A percentile compares a stretch with the other conserved stretches of the same genome.
Evolutionary conservation across 805 yeast species (phyloP).

Genomic region (Candida andamanensis): DNA sequence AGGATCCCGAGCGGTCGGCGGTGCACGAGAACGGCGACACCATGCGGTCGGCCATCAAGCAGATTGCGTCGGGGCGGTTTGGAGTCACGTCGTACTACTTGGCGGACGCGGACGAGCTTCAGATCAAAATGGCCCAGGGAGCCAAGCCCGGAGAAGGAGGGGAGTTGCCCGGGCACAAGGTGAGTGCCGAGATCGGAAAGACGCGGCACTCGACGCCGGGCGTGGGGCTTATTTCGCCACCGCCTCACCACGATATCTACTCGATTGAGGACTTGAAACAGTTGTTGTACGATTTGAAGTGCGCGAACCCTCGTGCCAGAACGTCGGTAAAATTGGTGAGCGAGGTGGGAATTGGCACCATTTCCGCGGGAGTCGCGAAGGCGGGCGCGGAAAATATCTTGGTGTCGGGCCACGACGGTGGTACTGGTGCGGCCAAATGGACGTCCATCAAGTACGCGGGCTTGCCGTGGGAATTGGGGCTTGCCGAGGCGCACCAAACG

Average conservation of each 20-base stretch:
- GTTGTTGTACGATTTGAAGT: conserved; percentile 91
- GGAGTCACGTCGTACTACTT: conserved; percentile 95
- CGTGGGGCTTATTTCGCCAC: conserved; percentile 95
- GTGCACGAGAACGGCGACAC: conserved; percentile 87
- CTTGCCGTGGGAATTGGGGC: conserved; percentile 97
- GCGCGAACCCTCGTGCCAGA: conserved; percentile 95
- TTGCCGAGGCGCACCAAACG: conserved; percentile 98
- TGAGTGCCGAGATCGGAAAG: conserved; percentile 79
- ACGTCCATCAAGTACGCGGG: conserved; percentile 97
- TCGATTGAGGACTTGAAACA: conserved; percentile 97
- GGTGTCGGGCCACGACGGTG: conserved; percentile 98
- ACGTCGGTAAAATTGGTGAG: conserved; percentile 95
- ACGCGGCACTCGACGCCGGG: conserved; percentile 96
- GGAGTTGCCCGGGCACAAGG: conserved; percentile 94
- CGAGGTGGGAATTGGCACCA: conserved; percentile 98
- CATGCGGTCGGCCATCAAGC: conserved; percentile 98
- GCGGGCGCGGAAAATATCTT: conserved; percentile 97
- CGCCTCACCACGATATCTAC: conserved; percentile 98
- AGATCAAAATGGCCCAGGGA: conserved; percentile 98
- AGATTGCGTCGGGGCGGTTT: conserved; percentile 95
- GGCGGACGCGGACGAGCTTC: conserved; percentile 95
- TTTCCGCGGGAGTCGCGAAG: conserved; percentile 98
- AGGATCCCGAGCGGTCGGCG: conserved; percentile 84
- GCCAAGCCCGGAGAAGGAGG: conserved; percentile 99
- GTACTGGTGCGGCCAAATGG: conserved; percentile 99